Base-by-base conservation (phyloP, 2,329 filamentous ascomycete genomes). In the Pseudocercospora macadamiae region DNA sequence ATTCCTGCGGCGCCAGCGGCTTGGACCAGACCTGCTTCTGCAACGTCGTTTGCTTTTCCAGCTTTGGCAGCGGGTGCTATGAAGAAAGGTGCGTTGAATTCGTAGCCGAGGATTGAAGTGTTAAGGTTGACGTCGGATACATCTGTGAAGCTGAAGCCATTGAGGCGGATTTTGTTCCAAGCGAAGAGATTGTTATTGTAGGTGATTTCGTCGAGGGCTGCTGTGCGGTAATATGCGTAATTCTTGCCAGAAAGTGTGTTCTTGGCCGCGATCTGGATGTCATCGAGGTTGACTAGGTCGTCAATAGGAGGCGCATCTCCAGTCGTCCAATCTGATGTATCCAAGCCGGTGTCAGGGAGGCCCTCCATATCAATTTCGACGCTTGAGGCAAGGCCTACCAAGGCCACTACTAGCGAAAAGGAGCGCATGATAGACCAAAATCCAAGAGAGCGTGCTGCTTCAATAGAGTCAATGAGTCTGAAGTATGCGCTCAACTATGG, bases 11-110 rank as follows among this genome's bases (percentile, higher is more conserved):
- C 69, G 7, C 71, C 79, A 8, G 82, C 81, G 37, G 76, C 83
- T 71, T 79, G 77, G 51, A 83, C 79, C 10, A 85, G 55, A 26
- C 64, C 64, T 1, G 28, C 55, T 49, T 66, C 64, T 9, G 65
- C 66, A 14, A 23, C 42, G 74, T 88, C 88, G 72, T 96, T 83
- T 57, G 93, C 93, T 7, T 96, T 85, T 76, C 96, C 96, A 66
- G 93, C 93, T 8, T 97, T 83, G 0, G 93, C 93, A 5, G 93
- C 97, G 39, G 93, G 93, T 1, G 93, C 96, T 28, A 97, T 88
- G 77, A 97, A 97, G 78, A 96, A 95, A 21, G 93, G 93, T 51
- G 93, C 88, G 62, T 88, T 84, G 61, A 86, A 86, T 70, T 89
- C 90, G 34, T 88, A 86, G 64, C 92, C 93, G 10, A 97, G 88